Percentiles rank a stretch among this genome's conserved stretches.
These are phyloP conservation scores for Sequoiadendron giganteum DNA, from an alignment of 75 land plant species.

Conservation along the genomic window DNA sequence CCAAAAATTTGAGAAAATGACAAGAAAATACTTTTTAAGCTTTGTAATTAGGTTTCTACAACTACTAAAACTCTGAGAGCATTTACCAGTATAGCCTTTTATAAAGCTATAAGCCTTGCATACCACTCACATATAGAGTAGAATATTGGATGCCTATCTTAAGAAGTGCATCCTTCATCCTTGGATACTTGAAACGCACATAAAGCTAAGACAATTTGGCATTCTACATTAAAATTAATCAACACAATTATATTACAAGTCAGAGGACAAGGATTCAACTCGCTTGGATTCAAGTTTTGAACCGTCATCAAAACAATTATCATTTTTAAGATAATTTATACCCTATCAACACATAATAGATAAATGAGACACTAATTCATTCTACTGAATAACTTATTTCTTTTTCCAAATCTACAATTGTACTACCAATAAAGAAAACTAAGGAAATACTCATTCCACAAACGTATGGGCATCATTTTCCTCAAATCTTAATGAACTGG, in stretches of 20 bases:
- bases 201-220: neutral
- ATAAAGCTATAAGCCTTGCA: neutral
- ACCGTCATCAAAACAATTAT: slow-evolving; percentile 43
- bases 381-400: neutral
- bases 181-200: slow-evolving; percentile 27
- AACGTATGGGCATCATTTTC: slow-evolving; percentile 38
- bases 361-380: neutral
- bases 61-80: neutral
- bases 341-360: slow-evolving; percentile 23
- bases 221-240: neutral
- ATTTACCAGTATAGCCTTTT: neutral
- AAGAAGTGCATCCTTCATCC: slow-evolving; percentile 45
- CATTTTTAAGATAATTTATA: slow-evolving; percentile 57
- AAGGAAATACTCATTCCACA: slow-evolving; percentile 25
- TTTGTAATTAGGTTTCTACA: neutral
- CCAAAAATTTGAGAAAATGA: neutral
- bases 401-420: neutral
- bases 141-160: slow-evolving; percentile 40
- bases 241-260: neutral
- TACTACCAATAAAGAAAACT: neutral
- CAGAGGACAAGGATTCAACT: neutral
- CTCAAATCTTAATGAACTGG: slow-evolving; percentile 43
- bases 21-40: neutral
- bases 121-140: slow-evolving; percentile 69
- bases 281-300: slow-evolving; percentile 33